Evolutionary conservation across 2,329 filamentous ascomycete species (phyloP), one percentile per base, ranked within the genome.

Genomic region (Pyricularia sp.): DNA sequence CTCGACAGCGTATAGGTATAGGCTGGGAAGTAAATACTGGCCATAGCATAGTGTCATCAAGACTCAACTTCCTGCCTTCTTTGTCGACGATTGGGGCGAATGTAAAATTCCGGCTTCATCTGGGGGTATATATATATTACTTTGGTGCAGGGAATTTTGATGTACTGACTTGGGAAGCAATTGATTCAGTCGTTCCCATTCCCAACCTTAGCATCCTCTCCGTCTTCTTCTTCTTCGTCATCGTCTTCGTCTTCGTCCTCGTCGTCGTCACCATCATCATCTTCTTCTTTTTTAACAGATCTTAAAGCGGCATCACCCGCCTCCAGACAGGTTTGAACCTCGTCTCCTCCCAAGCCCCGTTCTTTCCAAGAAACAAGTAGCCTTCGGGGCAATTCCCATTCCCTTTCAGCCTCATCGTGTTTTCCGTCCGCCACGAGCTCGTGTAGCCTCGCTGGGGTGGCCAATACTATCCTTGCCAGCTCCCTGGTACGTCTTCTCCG

Each of bases 391-490:
- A 83, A 78, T 73, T 82, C 81, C 86, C 87, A 89, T 71, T 84
- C 81, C 69, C 78, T 78, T 72, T 81, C 83, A 1, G 91, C 90
- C 70, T 89, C 87, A 25, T 88, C 85, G 42, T 81, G 74, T 72
- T 83, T 86, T 31, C 89, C 91, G 67, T 87, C 83, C 10, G 78
- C 79, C 17, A 91, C 81, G 70, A 93, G 78, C 42, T 75, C 75
- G 70, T 84, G 82, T 71, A 94, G 75, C 72, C 85, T 82, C 42
- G 82, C 83, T 59, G 90, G 90, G 3, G 86, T 84, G 6, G 82
- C 84, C 7, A 93, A 77, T 7, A 88, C 88, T 79, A 89, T 88
- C 69, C 79, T 80, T 4, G 90, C 90, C 7, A 90, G 82, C 73
- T 88, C 82, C 71, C 83, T 84, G 71, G 81, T 83, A 70, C 77